Conservation (phyloP, 192 early-diverging fungal species). For the Lunasporangiospora selenospora region DNA sequence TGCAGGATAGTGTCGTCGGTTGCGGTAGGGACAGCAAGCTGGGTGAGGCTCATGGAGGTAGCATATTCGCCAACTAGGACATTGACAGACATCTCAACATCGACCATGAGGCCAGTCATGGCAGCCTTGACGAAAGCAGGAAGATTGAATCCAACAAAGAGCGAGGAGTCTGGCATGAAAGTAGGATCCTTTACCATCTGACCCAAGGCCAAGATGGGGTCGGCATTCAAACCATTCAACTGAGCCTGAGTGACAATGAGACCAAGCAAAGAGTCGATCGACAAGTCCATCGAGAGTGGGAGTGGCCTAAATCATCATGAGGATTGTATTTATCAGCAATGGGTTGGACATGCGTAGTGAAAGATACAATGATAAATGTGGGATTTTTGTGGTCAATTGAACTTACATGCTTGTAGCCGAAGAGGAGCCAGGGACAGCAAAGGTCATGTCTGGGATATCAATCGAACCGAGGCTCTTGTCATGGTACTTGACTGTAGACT, state of each 20-base stretch:
- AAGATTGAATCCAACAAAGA: conserved; percentile 44
- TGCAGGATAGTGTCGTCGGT: conserved; percentile 39
- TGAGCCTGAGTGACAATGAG: conserved; percentile 37
- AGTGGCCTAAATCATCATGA: too few relatives aligned
- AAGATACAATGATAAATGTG: too few relatives aligned
- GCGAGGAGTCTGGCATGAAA: too few relatives aligned
- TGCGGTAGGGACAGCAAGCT: conserved; percentile 29
- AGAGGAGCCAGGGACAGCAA: conserved; percentile 33
- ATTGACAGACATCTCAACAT: conserved; percentile 31
- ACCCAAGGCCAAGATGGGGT: conserved; percentile 37
- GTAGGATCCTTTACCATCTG: too few relatives aligned
- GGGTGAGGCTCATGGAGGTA: conserved; percentile 23
- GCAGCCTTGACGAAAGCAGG: conserved; percentile 33
- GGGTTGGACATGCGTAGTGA: too few relatives aligned
- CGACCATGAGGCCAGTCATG: conserved; percentile 33
- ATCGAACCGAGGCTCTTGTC: conserved; percentile 47
- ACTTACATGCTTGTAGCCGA: too few relatives aligned
- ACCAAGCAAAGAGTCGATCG: conserved; percentile 42
- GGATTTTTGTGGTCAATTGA: too few relatives aligned
- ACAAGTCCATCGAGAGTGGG: conserved; percentile 52
- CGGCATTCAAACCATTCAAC: conserved; percentile 21
- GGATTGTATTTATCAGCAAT: too few relatives aligned
- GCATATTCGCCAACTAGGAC: conserved; percentile 48
- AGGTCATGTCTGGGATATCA: conserved; percentile 43
- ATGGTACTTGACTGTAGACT: conserved; percentile 29